phyloP scores from a whole-genome alignment of 108 stramenopile species.

The Cyclotella kingstonii region DNA sequence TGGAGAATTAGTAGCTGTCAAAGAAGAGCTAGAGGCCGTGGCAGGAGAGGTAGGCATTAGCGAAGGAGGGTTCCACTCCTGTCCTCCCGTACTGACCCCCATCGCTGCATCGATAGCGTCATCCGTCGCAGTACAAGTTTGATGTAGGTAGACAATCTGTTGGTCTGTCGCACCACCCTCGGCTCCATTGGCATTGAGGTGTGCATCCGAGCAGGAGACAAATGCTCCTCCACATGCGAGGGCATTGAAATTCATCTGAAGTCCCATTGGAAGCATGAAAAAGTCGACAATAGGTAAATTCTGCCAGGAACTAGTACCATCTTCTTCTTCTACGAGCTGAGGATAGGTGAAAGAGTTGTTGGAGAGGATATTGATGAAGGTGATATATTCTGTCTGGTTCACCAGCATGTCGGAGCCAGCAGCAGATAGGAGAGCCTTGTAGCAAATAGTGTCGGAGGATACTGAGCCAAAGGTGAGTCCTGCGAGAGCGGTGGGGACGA shows the following conservation, averaged over 20 bases:
- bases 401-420: conserved; percentile 5
- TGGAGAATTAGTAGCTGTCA: too few species aligned
- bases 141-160: conserved; percentile 26
- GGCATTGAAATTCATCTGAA: conserved; percentile 21
- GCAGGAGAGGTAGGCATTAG: neutral
- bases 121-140: conserved; percentile 21
- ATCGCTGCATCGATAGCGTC: neutral
- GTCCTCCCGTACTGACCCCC: neutral
- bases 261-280: conserved; percentile 3
- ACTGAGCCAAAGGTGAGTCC: conserved; percentile 16
- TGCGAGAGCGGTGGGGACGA: neutral
- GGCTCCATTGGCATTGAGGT: conserved; percentile 16
- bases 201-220: conserved; percentile 18
- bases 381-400: conserved; percentile 24
- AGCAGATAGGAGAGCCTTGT: conserved; percentile 12
- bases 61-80: neutral
- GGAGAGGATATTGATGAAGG: conserved; percentile 23
- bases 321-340: neutral
- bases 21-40: too few species aligned
- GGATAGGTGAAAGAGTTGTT: conserved; percentile 17
- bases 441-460: conserved; percentile 19
- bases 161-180: conserved; percentile 6
- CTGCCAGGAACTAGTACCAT: neutral
- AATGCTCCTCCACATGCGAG: conserved; percentile 29
- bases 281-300: conserved; percentile 18